Evolutionary conservation across 2,329 filamentous ascomycete genomes (phyloP), one percentile per base, ranked within the genome.

Genomic region (Metarhizium rileyi): DNA sequence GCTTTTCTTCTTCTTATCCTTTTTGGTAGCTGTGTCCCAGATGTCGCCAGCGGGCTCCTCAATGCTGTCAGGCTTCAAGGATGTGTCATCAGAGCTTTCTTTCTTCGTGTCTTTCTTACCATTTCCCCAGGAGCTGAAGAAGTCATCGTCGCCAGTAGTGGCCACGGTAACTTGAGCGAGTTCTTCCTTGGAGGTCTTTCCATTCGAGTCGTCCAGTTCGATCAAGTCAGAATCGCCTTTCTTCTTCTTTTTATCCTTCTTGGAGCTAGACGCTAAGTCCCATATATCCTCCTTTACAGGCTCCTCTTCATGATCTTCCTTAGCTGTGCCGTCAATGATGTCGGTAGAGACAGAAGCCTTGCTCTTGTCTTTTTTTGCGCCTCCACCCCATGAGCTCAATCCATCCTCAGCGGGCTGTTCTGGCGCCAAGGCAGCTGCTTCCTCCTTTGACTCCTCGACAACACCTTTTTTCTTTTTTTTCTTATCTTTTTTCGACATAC

Each of bases 51-150:
- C 65, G 14, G 70, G 68, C 51, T 74, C 72, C 54, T 74, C 70
- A 42, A 68, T 66, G 25, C 63, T 61, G 52, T 72, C 67, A 33
- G 66, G 67, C 53, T 69, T 70, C 53, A 67, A 61, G 47, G 59
- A 62, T 49, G 58, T 56, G 47, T 62, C 59, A 38, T 62, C 57
- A 43, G 50, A 48, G 16, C 45, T 61, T 38, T 67, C 66, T 51
- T 69, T 70, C 49, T 66, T 64, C 57, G 68, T 68, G 50, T 68
- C 60, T 53, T 78, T 79, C 58, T 78, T 78, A 10, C 70, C 67
- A 47, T 73, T 77, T 28, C 74, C 75, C 70, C 78, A 81, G 44
- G 75, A 73, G 52, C 69, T 73, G 61, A 78, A 79, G 55, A 78
- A 77, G 50, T 76, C 76, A 48, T 77, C 74, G 40, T 70, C 69